phyloP scores from a whole-genome alignment of 2,329 filamentous ascomycete genomes.

The Apiospora saccharicola region DNA sequence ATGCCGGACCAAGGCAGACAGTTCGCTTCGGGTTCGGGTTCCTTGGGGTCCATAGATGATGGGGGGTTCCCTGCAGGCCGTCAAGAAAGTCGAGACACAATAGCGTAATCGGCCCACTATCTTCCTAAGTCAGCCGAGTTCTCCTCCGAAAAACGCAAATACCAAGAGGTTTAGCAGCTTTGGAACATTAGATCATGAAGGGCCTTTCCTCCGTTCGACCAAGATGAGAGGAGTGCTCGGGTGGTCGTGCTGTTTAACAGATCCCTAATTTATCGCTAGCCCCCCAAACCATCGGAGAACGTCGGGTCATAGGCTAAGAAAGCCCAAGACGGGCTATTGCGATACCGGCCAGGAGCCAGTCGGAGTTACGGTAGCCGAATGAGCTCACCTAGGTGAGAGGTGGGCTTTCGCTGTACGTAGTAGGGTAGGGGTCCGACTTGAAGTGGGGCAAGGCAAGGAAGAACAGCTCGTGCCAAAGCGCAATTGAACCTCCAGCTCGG shows the following conservation, averaged over 20 bases:
- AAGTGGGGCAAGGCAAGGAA: slow-evolving; percentile 3
- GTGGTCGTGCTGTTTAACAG: background rate
- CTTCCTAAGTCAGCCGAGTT: background rate
- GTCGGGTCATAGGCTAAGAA: background rate
- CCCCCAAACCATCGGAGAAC: slow-evolving; percentile 14
- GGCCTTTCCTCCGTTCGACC: background rate
- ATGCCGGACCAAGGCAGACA: background rate
- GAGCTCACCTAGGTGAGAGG: slow-evolving; percentile 13
- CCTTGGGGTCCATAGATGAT: slow-evolving; percentile 14
- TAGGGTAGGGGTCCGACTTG: background rate
- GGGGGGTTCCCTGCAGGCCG: slow-evolving; percentile 6
- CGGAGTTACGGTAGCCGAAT: background rate
- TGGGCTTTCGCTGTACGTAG: slow-evolving; percentile 11
- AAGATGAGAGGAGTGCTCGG: background rate
- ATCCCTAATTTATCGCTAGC: background rate
- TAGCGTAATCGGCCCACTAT: slow-evolving; percentile 4
- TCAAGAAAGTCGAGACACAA: background rate
- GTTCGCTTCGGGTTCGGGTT: slow-evolving; percentile 7
- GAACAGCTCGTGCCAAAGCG: slow-evolving; percentile 1
- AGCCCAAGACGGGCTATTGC: background rate
- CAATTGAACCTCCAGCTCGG: background rate
- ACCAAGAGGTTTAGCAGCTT: slow-evolving; percentile 1
- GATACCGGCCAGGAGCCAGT: slow-evolving; percentile 5
- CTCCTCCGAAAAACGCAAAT: slow-evolving; percentile 5
- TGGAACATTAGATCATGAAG: background rate